Conservation (phyloP, 2,329 filamentous ascomycete species). For the Fusarium sp. region DNA sequence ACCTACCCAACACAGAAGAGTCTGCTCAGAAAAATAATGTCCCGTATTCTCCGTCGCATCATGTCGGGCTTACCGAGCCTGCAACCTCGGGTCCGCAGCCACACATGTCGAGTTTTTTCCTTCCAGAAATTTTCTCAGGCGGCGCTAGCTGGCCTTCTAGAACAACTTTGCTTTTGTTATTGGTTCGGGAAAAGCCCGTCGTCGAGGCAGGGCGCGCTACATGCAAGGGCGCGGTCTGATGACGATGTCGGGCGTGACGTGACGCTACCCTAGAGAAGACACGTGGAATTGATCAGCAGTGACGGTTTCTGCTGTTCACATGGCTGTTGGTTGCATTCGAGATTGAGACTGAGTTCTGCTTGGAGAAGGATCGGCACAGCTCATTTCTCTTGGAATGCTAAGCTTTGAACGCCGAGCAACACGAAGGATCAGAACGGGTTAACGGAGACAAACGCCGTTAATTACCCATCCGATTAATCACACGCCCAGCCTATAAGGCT, state of each 20-base stretch:
- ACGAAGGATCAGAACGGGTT: not conserved
- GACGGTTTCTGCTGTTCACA: not conserved
- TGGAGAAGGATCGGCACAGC: not conserved
- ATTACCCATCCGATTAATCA: not conserved
- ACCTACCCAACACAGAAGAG: constrained; percentile 20
- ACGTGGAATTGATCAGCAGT: not conserved
- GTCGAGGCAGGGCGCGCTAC: not conserved
- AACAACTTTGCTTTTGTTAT: not conserved
- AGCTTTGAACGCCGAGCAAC: not conserved
- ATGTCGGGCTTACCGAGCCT: constrained; percentile 22
- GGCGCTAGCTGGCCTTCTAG: constrained; percentile 17
- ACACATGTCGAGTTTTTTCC: not conserved
- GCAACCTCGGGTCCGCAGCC: constrained; percentile 22
- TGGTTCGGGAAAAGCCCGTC: not conserved
- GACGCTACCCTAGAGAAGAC: not conserved
- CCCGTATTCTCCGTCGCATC: constrained; percentile 7
- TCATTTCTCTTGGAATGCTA: not conserved
- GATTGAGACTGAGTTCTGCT: not conserved
- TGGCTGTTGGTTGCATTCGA: not conserved
- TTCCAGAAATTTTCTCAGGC: constrained; percentile 3
- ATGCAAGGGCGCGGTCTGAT: not conserved
- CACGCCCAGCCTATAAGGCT: not conserved
- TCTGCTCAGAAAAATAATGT: not conserved
- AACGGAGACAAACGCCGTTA: not conserved
- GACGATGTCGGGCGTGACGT: not conserved